These are phyloP conservation scores for Citrullus mucosospermus DNA, from an alignment of 306 rosid genomes.

Conservation along the genomic window DNA sequence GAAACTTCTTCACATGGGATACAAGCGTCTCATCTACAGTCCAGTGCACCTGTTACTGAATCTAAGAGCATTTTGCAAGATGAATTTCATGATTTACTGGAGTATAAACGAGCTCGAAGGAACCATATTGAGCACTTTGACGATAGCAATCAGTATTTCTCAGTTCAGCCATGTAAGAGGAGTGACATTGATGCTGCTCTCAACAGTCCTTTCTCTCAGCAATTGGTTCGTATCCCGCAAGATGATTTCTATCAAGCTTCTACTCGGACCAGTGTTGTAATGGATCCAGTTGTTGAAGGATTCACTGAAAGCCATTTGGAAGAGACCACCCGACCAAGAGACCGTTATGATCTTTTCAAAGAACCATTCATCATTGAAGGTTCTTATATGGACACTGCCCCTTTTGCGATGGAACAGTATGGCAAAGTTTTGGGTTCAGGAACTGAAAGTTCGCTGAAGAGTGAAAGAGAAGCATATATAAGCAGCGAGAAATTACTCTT, in stretches of 20 bases:
- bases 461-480: neutral
- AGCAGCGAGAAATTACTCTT: neutral
- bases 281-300: constrained; percentile 11
- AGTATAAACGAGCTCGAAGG: neutral
- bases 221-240: constrained; percentile 3
- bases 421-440: neutral
- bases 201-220: neutral
- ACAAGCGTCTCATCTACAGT: neutral
- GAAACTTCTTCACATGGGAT: neutral
- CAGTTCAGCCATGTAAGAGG: neutral
- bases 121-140: neutral
- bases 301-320: neutral
- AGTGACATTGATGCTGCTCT: neutral
- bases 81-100: neutral
- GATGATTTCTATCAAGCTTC: neutral
- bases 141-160: neutral
- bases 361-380: neutral
- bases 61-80: neutral
- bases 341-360: neutral
- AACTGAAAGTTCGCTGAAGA: neutral
- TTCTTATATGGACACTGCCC: neutral
- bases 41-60: neutral
- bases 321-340: neutral
- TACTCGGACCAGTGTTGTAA: constrained; percentile 10
- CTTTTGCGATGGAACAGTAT: neutral